Percentiles rank a stretch among this genome's conserved stretches.
These are phyloP conservation scores for Rhizopus stolonifer DNA, from an alignment of 371 early-diverging fungal species.

Conservation along the genomic window DNA sequence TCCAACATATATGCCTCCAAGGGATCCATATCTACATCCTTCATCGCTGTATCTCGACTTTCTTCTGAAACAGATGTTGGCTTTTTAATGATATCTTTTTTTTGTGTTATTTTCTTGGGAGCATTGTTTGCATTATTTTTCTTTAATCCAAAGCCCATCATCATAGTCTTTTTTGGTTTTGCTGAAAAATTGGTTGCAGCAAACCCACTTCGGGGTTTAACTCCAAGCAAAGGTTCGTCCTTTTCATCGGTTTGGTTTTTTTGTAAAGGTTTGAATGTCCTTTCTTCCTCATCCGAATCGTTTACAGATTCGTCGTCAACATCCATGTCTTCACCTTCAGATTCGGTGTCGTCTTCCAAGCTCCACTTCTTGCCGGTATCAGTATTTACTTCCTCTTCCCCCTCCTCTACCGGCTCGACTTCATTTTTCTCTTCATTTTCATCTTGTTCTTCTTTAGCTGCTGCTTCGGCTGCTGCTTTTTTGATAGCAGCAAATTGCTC, in stretches of 20 bases:
- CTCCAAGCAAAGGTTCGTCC: slow-evolving; percentile 16
- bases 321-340: slow-evolving; percentile 23
- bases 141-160: slow-evolving; percentile 39
- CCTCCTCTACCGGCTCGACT: background rate
- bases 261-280: slow-evolving; percentile 34
- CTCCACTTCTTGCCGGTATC: slow-evolving; percentile 27
- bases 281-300: slow-evolving; percentile 21
- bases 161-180: slow-evolving; percentile 39
- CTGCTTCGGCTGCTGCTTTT: slow-evolving; percentile 26
- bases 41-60: slow-evolving; percentile 11
- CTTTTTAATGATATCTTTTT: background rate
- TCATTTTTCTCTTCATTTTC: slow-evolving; percentile 25
- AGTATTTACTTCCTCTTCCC: slow-evolving; percentile 10
- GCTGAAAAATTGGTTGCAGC: slow-evolving; percentile 16
- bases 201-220: slow-evolving; percentile 20
- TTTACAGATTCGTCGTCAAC: slow-evolving; percentile 13
- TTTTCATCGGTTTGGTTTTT: slow-evolving; percentile 23
- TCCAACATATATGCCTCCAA: slow-evolving; percentile 87
- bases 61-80: background rate
- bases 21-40: slow-evolving; percentile 60
- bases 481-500: slow-evolving; percentile 32
- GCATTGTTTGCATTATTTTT: slow-evolving; percentile 2
- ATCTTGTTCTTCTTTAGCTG: slow-evolving; percentile 15
- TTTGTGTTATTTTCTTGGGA: slow-evolving; percentile 5
- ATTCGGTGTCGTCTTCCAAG: slow-evolving; percentile 24